Conservation (phyloP, 345 rosid genomes). For the Leavenworthia alabamica region DNA sequence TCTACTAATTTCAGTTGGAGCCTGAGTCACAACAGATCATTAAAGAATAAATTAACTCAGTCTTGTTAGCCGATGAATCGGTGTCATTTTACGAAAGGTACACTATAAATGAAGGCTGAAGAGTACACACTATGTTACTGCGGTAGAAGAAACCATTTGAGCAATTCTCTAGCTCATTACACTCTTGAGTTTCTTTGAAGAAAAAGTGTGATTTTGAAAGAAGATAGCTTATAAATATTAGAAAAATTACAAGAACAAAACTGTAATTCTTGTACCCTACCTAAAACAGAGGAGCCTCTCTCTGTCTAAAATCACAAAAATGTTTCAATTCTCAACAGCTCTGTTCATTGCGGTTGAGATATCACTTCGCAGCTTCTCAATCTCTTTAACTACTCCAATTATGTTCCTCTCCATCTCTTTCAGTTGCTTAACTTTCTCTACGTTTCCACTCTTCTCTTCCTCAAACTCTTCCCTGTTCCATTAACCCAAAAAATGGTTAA, state of each 20-base stretch:
- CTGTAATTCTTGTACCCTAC: conserved; percentile 3
- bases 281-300: neutral
- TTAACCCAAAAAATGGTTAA: neutral
- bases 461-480: conserved; percentile 53
- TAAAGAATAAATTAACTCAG: neutral
- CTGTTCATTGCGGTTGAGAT: conserved; percentile 23
- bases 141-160: neutral
- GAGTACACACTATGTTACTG: neutral
- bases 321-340: neutral
- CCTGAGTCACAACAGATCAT: neutral
- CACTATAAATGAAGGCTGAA: neutral
- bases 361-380: conserved; percentile 53
- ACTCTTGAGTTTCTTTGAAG: neutral
- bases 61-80: neutral
- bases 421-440: conserved; percentile 55
- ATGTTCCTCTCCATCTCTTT: conserved; percentile 58
- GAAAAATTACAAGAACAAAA: neutral
- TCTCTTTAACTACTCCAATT: conserved; percentile 54
- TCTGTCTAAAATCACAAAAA: neutral
- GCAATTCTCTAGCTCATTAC: neutral
- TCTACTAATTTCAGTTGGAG: neutral
- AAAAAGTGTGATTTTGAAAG: neutral
- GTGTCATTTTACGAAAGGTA: neutral
- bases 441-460: conserved; percentile 57
- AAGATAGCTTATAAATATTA: neutral